Evolutionary conservation across 352 stramenopile genomes (phyloP), one percentile per base, ranked within the genome.

Genomic region (Phytophthora ramorum): DNA sequence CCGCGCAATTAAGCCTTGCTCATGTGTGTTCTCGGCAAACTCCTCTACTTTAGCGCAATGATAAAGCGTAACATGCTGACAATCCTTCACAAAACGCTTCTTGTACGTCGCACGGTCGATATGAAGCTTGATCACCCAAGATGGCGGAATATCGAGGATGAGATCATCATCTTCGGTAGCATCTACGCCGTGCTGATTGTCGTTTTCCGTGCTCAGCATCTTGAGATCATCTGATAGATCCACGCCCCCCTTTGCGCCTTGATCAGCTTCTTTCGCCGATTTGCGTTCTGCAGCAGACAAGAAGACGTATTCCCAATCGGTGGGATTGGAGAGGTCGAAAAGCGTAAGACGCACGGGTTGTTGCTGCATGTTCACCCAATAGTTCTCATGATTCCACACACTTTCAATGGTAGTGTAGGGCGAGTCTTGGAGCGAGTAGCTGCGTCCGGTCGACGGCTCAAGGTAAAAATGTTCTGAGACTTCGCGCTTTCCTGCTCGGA

Each of bases 371-470:
- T 98, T 98, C 17, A 98, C 88, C 92, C 93, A 99, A 63, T 95
- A 98, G 71, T 99, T 99, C 55, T 96, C 87, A 59, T 97, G 74
- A 66, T 98, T 99, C 81, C 94, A 99, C 2, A 98, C 79, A 17
- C 69, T 87, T 66, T 98, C 93, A 7, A 98, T 85, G 32, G 58
- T 63, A 4, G 78, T 58, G 76, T 99, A 99, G 6, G 97, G 96
- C 3, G 71, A 75, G 16, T 92, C 79, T 17, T 73, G 54, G 2
- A 97, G 38, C 8, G 83, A 71, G 68, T 98, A 99, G 10, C 80
- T 69, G 1, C 82, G 74, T 0, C 95, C 95, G 1, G 96, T 99
- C 2, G 95, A 96, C 19, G 95, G 80, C 58, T 99, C 97, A 20
- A 99, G 83, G 59, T 97, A 99, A 63, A 93, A 84, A 40, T 91